These are phyloP conservation scores for Gardenia jasminoides DNA, from an alignment of 257 asterid genomes.

Conservation along the genomic window DNA sequence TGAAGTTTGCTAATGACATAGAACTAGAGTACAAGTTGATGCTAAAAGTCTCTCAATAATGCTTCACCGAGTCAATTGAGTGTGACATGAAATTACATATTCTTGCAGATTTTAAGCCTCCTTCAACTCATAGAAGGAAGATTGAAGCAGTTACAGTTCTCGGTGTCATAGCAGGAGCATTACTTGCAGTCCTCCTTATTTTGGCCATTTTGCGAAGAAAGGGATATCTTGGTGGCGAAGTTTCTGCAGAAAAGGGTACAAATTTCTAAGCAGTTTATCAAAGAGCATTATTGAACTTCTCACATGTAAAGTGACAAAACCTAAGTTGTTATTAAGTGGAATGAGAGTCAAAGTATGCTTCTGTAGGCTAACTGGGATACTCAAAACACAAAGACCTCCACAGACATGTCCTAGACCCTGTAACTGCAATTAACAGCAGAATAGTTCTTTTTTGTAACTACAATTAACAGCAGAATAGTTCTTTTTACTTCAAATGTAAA, in stretches of 20 bases:
- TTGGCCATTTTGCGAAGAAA: conserved; percentile 39
- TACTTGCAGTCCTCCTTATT: conserved; percentile 38
- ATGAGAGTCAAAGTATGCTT: background rate
- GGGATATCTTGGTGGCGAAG: conserved; percentile 51
- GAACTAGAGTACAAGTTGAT: background rate
- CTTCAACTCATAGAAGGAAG: conserved; percentile 46
- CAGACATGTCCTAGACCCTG: background rate
- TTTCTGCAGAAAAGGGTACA: conserved; percentile 58
- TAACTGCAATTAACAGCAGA: background rate
- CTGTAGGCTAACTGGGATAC: background rate
- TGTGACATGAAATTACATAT: background rate
- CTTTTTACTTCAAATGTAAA: background rate
- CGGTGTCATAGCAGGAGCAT: conserved; percentile 53
- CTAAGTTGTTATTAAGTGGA: background rate
- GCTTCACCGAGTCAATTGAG: background rate
- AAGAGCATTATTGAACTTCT: background rate
- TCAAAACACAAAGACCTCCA: background rate
- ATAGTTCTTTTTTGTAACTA: background rate
- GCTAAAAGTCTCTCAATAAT: background rate
- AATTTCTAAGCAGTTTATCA: background rate
- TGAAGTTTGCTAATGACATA: background rate
- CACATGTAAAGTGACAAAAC: no score
- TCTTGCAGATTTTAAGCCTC: conserved; percentile 69
- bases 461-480: background rate
- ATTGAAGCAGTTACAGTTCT: conserved; percentile 31